A percentile compares a stretch with the other conserved stretches of the same genome.
phyloP scores from a whole-genome alignment of 768 basidiomycete species.

The Vishniacozyma victoriae region DNA sequence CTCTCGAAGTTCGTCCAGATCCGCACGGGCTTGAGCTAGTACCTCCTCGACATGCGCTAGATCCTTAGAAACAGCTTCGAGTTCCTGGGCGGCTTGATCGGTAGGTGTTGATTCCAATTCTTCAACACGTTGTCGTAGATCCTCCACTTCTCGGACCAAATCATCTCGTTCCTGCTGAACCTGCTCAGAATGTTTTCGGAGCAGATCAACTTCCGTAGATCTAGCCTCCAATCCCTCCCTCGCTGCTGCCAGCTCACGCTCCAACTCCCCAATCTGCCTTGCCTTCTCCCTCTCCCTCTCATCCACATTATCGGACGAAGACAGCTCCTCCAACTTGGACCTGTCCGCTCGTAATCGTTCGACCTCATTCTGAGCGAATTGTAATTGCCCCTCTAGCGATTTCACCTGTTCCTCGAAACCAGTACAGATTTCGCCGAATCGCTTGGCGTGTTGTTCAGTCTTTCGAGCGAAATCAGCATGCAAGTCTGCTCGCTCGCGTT shows the following conservation, averaged over 20 bases:
- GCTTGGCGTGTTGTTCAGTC: constrained; percentile 32
- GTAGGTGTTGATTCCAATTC: constrained; percentile 4
- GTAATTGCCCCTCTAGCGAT: constrained; percentile 21
- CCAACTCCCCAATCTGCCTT: constrained; percentile 19
- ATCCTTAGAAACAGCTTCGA: not conserved
- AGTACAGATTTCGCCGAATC: constrained; percentile 35
- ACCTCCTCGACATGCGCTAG: no score
- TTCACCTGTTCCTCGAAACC: constrained; percentile 38
- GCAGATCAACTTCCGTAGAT: constrained; percentile 7
- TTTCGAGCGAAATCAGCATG: constrained; percentile 31
- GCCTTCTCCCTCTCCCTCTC: constrained; percentile 18
- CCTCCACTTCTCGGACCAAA: constrained; percentile 5
- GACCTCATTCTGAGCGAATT: constrained; percentile 9
- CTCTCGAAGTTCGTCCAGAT: not conserved
- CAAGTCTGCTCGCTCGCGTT: constrained; percentile 8
- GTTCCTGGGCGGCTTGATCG: not conserved
- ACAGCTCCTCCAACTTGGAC: constrained; percentile 15
- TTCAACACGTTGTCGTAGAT: constrained; percentile 8
- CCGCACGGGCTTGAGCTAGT: not conserved
- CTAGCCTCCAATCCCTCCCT: constrained; percentile 1
- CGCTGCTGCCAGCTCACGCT: constrained; percentile 8
- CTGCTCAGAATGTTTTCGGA: constrained; percentile 3
- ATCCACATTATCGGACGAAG: constrained; percentile 1
- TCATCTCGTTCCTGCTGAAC: constrained; percentile 5
- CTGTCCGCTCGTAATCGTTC: constrained; percentile 26